phyloP scores from a whole-genome alignment of 2,329 filamentous ascomycete genomes.

The Neobulgaria alba region DNA sequence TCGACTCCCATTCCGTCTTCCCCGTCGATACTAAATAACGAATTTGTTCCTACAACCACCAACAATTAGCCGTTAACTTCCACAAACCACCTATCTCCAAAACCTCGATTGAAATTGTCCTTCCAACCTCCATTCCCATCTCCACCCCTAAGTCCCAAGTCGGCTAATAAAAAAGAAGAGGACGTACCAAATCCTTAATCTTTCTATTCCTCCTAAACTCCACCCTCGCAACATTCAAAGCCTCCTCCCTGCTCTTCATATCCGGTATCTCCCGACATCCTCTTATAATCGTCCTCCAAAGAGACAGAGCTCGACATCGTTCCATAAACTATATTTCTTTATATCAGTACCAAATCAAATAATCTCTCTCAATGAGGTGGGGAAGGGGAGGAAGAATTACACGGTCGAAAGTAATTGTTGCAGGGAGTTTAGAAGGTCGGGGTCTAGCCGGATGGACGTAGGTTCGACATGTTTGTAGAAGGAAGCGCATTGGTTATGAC shows the following conservation, averaged over 20 bases:
- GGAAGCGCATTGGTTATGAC: slow-evolving; percentile 15
- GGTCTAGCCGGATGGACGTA: slow-evolving; percentile 13
- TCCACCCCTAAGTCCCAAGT: too few relatives aligned
- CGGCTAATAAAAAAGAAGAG: too few relatives aligned
- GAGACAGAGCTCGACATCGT: slow-evolving; percentile 42
- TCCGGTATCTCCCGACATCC: slow-evolving; percentile 45
- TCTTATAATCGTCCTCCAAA: slow-evolving; percentile 51
- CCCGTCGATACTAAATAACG: slow-evolving; percentile 55
- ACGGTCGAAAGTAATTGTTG: slow-evolving; percentile 48
- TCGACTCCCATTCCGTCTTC: slow-evolving; percentile 56
- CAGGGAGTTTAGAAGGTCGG: slow-evolving; percentile 31
- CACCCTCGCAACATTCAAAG: slow-evolving; percentile 45
- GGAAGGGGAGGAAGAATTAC: slow-evolving; percentile 34
- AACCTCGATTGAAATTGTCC: neutral
- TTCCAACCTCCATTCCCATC: neutral
- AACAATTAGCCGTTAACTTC: neutral
- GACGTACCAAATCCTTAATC: slow-evolving; percentile 47
- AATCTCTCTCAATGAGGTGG: neutral
- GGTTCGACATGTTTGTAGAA: slow-evolving; percentile 11
- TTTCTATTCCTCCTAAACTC: slow-evolving; percentile 52
- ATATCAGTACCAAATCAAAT: too few relatives aligned
- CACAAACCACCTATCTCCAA: neutral
- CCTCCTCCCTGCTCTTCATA: slow-evolving; percentile 43
- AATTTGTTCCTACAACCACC: slow-evolving; percentile 42
- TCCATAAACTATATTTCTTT: slow-evolving; percentile 46